Conservation (phyloP, 2,329 filamentous ascomycete genomes). For the Dactylellina parvicollis region DNA sequence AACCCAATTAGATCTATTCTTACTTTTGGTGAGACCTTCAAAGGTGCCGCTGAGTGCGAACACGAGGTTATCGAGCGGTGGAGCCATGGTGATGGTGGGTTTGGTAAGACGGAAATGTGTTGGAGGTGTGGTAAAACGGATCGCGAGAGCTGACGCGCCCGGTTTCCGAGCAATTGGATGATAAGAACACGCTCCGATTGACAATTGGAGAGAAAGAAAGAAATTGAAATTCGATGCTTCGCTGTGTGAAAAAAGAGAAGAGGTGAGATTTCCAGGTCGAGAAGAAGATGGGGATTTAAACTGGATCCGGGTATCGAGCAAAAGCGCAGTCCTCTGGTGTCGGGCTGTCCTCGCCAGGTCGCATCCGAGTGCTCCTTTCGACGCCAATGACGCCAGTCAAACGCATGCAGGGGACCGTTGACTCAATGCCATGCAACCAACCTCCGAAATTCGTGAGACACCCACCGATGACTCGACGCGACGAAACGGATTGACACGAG, state of each 20-base stretch:
- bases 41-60: conserved; percentile 73
- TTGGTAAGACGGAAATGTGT: too few relatives aligned
- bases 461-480: conserved; percentile 40
- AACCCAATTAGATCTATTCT: conserved; percentile 44
- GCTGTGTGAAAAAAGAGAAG: conserved; percentile 9
- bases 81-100: conserved; percentile 47
- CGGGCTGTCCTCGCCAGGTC: not conserved
- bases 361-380: not conserved
- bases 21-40: conserved; percentile 66
- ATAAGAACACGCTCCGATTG: conserved; percentile 9
- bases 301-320: conserved; percentile 23
- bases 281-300: conserved; percentile 43
- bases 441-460: not conserved
- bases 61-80: conserved; percentile 65
- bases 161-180: not conserved
- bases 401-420: not conserved
- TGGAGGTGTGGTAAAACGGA: conserved; percentile 10
- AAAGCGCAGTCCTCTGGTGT: conserved; percentile 29
- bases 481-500: conserved; percentile 30
- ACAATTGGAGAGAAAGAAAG: not conserved
- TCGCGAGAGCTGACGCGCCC: conserved; percentile 32
- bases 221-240: not conserved
- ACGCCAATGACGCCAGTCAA: not conserved
- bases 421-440: not conserved
- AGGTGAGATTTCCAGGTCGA: conserved; percentile 6